Evolutionary conservation across 352 stramenopile genomes (phyloP).

Genomic region (Plasmopara viticola): DNA sequence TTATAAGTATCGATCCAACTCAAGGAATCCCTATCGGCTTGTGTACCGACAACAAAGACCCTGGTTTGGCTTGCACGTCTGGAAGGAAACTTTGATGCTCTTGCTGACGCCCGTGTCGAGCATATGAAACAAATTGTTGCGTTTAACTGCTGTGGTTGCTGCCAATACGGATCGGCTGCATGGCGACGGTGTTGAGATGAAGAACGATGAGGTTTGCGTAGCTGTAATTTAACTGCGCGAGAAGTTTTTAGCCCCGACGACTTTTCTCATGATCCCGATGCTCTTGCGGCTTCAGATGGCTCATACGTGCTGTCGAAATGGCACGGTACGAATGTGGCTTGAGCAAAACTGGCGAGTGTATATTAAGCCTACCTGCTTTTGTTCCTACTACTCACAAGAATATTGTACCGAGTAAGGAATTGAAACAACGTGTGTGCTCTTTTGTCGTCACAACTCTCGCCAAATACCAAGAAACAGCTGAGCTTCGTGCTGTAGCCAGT

Average conservation of each 20-base stretch:
- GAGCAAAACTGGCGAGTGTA: constrained; percentile 61
- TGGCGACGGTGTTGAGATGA: constrained; percentile 12
- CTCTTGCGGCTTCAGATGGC: constrained; percentile 38
- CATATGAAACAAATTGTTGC: constrained; percentile 76
- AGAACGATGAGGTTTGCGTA: constrained; percentile 24
- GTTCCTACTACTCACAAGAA: constrained; percentile 16
- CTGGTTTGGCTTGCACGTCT: constrained; percentile 75
- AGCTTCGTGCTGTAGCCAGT: constrained; percentile 47
- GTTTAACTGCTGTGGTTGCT: constrained; percentile 47
- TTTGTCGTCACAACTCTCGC: constrained; percentile 60
- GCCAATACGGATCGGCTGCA: constrained; percentile 33
- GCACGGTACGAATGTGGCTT: constrained; percentile 65
- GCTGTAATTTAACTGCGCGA: constrained; percentile 43
- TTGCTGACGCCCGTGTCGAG: constrained; percentile 58
- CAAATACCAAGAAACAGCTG: constrained; percentile 57
- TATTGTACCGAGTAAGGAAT: constrained; percentile 6
- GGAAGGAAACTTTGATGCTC: constrained; percentile 42
- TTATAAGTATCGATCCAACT: constrained; percentile 23
- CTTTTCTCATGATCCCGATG: constrained; percentile 57
- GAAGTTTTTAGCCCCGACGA: constrained; percentile 38
- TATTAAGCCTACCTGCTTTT: constrained; percentile 27
- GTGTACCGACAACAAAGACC: constrained; percentile 27
- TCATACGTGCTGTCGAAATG: constrained; percentile 42
- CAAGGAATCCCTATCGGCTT: constrained; percentile 6
- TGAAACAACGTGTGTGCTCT: constrained; percentile 39